A percentile compares a stretch with the other conserved stretches of the same genome.
These are phyloP conservation scores for Antitrichia curtipendula DNA, from an alignment of 225 moss, liverwort and hornwort species.

Conservation along the genomic window DNA sequence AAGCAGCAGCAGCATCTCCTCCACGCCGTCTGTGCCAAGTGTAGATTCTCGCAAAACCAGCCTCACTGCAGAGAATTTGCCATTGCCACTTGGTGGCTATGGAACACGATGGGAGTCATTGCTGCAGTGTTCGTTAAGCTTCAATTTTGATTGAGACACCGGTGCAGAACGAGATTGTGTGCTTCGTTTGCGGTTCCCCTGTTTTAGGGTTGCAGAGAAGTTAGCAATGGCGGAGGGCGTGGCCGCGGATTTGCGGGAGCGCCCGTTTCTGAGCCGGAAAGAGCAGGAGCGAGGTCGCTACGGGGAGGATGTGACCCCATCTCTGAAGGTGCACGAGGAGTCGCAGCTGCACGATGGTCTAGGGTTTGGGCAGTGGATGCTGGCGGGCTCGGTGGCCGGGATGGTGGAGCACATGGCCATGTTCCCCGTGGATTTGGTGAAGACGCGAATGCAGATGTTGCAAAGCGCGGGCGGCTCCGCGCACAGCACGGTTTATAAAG, in stretches of 20 bases:
- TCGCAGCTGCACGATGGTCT: constrained; percentile 59
- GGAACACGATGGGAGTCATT: background rate
- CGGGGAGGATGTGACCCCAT: background rate
- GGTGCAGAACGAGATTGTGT: background rate
- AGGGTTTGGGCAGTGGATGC: constrained; percentile 84
- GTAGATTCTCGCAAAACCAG: background rate
- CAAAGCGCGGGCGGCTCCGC: constrained; percentile 62
- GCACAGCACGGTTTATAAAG: constrained; percentile 55
- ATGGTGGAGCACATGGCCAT: constrained; percentile 99
- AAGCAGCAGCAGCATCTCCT: background rate
- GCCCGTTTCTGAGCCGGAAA: constrained; percentile 12
- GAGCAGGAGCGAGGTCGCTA: background rate
- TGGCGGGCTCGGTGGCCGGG: constrained; percentile 90
- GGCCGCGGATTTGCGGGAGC: constrained; percentile 55
- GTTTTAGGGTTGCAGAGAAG: constrained; percentile 3
- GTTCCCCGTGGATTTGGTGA: constrained; percentile 91
- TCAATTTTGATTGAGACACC: background rate
- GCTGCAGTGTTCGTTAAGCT: background rate
- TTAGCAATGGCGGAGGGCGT: constrained; percentile 32
- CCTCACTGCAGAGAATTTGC: background rate
- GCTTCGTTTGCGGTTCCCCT: background rate
- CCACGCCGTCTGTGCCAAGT: background rate
- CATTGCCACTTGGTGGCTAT: background rate
- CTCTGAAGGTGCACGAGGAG: background rate
- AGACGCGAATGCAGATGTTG: constrained; percentile 98